phyloP scores from a whole-genome alignment of 148 eudicot genomes.

The Silene latifolia region DNA sequence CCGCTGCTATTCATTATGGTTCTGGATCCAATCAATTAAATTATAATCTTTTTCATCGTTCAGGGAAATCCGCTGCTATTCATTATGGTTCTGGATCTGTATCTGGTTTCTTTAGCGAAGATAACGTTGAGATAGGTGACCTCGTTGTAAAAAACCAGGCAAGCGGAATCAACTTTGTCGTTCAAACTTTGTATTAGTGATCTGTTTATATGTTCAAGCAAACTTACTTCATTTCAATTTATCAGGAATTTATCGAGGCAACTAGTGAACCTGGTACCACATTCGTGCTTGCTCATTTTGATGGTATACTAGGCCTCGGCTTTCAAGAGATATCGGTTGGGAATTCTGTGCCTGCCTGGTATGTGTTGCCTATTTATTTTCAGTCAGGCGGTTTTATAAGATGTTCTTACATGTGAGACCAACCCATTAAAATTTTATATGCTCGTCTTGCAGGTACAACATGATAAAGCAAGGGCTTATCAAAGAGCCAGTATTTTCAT shows the following conservation, averaged over 20 bases:
- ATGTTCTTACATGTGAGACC: no score
- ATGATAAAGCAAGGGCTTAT: conserved; percentile 62
- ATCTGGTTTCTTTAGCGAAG: conserved; percentile 71
- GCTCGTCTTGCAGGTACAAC: conserved; percentile 44
- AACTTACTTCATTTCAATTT: not conserved
- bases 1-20: conserved; percentile 72
- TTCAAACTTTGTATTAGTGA: not conserved
- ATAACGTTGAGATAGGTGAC: conserved; percentile 56
- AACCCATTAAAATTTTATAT: no score
- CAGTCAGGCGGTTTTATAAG: not conserved
- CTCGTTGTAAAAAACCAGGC: conserved; percentile 67
- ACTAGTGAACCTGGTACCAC: conserved; percentile 79
- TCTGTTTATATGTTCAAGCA: not conserved
- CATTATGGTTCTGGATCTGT: conserved; percentile 71
- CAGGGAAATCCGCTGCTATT: conserved; percentile 67
- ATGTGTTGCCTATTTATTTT: conserved; percentile 10
- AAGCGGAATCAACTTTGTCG: conserved; percentile 12
- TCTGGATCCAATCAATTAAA: conserved; percentile 35
- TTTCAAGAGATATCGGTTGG: conserved; percentile 89
- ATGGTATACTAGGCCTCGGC: conserved; percentile 93
- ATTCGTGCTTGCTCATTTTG: conserved; percentile 85
- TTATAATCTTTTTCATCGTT: not conserved
- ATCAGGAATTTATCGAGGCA: conserved; percentile 84
- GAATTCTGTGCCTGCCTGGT: conserved; percentile 87
- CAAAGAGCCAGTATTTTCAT: conserved; percentile 62